Percentiles rank a stretch among this genome's conserved stretches.
phyloP scores from a whole-genome alignment of 2,329 filamentous ascomycete genomes.

The Helicocarpus griseus region DNA sequence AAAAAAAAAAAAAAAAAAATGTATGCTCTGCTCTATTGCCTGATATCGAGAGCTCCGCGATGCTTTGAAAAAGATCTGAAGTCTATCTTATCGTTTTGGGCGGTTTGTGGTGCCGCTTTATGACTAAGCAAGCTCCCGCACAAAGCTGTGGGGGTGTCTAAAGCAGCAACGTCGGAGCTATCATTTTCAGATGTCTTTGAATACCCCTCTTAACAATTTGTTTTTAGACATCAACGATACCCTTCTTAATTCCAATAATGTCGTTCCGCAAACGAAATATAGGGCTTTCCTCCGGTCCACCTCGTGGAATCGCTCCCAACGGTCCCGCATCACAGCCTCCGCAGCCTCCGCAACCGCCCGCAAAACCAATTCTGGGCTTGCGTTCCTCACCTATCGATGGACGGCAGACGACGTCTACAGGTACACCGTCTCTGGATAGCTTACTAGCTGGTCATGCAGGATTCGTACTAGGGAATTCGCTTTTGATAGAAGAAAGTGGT shows the following conservation, averaged over 20 bases:
- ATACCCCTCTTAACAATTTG: not conserved
- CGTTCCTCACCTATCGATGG: conserved; percentile 85
- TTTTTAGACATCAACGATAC: not conserved
- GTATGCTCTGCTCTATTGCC: not conserved
- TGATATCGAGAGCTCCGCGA: not conserved
- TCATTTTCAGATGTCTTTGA: not conserved
- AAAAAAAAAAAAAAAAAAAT: not conserved
- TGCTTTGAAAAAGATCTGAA: not conserved
- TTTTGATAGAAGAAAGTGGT: conserved; percentile 78
- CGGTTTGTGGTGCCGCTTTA: not conserved
- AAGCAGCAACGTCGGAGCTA: not conserved
- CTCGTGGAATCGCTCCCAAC: conserved; percentile 24
- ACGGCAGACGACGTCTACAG: conserved; percentile 80
- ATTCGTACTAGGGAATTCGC: conserved; percentile 66
- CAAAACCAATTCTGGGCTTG: conserved; percentile 42
- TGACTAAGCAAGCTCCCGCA: not conserved
- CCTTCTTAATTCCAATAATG: conserved; percentile 34
- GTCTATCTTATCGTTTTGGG: not conserved
- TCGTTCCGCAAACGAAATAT: conserved; percentile 61
- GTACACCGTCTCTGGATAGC: conserved; percentile 73
- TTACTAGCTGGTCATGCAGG: conserved; percentile 81
- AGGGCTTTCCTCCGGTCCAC: conserved; percentile 38
- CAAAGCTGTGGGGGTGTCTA: not conserved
- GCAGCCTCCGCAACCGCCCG: conserved; percentile 14
- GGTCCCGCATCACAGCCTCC: conserved; percentile 13